A percentile compares a stretch with the other conserved stretches of the same genome.
Conservation (phyloP, 208 protist species). For the Herpetomonas tarakana region DNA sequence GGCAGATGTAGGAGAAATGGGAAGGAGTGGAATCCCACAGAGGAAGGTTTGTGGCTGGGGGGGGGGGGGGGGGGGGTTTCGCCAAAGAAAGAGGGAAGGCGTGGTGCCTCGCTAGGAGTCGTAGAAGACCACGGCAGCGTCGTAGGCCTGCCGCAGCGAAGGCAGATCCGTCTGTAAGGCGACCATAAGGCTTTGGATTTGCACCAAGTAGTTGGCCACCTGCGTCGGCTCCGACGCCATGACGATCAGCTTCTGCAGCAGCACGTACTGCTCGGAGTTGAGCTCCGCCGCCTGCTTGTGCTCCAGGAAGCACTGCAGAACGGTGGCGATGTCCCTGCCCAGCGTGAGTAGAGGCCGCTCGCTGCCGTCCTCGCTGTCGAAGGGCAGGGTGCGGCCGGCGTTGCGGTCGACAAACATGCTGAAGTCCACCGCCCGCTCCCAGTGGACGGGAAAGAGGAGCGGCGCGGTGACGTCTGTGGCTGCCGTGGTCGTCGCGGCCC, state of each 20-base stretch:
- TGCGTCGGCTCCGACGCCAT: conserved; percentile 61
- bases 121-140: conserved; percentile 32
- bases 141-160: conserved; percentile 38
- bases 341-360: conserved; percentile 32
- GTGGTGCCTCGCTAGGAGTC: conserved; percentile 3
- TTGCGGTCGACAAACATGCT: conserved; percentile 87
- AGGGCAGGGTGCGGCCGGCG: conserved; percentile 69
- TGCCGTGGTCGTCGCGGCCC: background rate
- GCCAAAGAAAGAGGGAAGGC: no score
- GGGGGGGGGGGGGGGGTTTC: no score
- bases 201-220: conserved; percentile 67
- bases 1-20: no score
- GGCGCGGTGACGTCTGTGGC: conserved; percentile 1
- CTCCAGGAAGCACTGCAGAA: conserved; percentile 54
- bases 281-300: conserved; percentile 43
- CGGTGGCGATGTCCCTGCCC: conserved; percentile 48
- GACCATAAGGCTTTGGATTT: conserved; percentile 66
- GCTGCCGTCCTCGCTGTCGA: conserved; percentile 41
- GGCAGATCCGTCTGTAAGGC: conserved; percentile 44
- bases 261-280: conserved; percentile 43
- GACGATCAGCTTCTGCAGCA: conserved; percentile 56
- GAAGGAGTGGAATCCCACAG: no score
- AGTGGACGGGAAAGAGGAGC: conserved; percentile 67
- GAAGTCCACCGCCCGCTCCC: conserved; percentile 83
- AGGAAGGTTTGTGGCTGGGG: no score